Conservation (phyloP, 352 stramenopile species). For the Ophiocytium majus region DNA sequence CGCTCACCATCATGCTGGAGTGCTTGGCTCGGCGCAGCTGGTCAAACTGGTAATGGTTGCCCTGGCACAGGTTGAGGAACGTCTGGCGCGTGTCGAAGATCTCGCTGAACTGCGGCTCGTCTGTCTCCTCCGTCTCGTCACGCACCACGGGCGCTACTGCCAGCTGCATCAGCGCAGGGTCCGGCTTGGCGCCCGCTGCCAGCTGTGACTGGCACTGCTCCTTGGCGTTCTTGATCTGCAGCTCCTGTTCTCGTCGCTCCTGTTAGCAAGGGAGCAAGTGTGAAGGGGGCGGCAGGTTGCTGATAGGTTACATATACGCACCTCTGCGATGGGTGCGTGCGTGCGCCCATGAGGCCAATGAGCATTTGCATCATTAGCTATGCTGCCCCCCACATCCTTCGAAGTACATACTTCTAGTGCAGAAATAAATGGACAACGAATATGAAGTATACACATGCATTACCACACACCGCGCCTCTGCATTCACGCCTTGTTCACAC, state of each 20-base stretch:
- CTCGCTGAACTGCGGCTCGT: constrained; percentile 88
- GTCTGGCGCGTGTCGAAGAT: constrained; percentile 92
- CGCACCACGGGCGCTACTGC: constrained; percentile 69
- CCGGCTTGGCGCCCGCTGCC: constrained; percentile 26
- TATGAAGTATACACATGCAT: no score
- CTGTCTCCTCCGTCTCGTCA: constrained; percentile 92
- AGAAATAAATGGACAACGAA: no score
- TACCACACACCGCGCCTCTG: no score
- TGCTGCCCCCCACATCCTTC: no score
- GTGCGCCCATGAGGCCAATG: no score
- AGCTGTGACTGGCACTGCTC: constrained; percentile 1
- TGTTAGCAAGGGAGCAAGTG: neutral
- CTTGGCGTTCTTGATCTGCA: constrained; percentile 29
- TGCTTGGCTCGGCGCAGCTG: constrained; percentile 96
- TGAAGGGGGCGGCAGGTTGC: neutral
- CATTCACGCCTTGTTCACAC: no score
- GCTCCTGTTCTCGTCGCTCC: constrained; percentile 35
- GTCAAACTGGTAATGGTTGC: constrained; percentile 99
- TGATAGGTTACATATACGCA: no score
- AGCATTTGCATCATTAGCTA: no score
- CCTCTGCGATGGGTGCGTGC: no score
- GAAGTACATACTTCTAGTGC: no score
- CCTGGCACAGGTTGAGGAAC: constrained; percentile 93
- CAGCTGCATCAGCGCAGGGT: constrained; percentile 62
- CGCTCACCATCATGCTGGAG: constrained; percentile 83